Base-by-base conservation (phyloP, 306 rosid genomes). In the Astragalus glycyphyllos region DNA sequence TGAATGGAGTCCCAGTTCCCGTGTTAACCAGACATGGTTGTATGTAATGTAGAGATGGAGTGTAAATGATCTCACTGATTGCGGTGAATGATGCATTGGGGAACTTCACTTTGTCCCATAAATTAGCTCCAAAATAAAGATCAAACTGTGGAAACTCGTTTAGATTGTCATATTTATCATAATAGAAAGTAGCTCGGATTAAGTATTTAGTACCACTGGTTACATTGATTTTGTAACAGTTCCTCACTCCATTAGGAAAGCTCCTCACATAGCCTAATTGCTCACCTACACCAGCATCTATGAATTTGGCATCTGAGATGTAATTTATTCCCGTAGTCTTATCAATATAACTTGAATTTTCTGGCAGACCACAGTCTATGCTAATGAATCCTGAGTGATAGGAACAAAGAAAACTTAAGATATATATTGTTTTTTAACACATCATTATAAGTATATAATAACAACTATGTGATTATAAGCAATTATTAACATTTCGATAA, bases 191-290 rank as follows among this genome's bases (percentile, higher is more conserved):
- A 0, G 86, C 72, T 55, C 79, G 3, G 57, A 87, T 78, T 29
- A 85, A 59, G 35, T 85, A 87, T 38, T 70, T 79, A 6, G 56
- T 76, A 5, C 77, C 77, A 3, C 13, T 50, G 2, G 64, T 63
- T 11, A 85, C 60, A 45, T 65, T 73, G 42, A 87, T 41, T 37
- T n/a, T 78, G 86, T 87, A 87, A 31, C 92, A 87, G 64, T 85
- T 87, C 34, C 89, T 71, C 32, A 14, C 56, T 10, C 92, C 89
- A 29, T n/a, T 72, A 5, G 92, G 92, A 44, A 87, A 87, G 62
- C 85, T 85, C 31, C 88, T 79, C 51, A 87, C 51, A 40, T 70
- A 6, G 5, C 66, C 31, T n/a, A 58, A 2, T 5, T 84, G 77
- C 67, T 14, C 55, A 10, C 66, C 76, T 0, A 11, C 29, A 1